Base-by-base conservation (phyloP, 352 stramenopile species). In the Pythium dissotocum region DNA sequence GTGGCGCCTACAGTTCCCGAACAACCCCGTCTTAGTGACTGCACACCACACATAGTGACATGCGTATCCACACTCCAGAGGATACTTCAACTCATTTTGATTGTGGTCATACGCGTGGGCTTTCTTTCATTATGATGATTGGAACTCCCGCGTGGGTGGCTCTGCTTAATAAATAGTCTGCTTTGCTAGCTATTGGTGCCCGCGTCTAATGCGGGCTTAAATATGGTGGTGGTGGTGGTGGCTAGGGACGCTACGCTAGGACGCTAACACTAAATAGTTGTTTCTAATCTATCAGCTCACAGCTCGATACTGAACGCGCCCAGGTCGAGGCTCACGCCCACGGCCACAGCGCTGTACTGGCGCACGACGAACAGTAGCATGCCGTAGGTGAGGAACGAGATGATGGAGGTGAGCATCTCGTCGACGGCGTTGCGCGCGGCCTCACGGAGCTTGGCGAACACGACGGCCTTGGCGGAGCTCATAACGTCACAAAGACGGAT, bases 341-440 rank as follows among this genome's bases (percentile, higher is more conserved):
- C 67, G 28, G 67, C 63, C 30, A 82, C 61, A 38, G 76, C 71
- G 51, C 72, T 77, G 63, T 82, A 79, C 63, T 77, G 70, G 24
- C 76, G 76, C 16, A 82, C 32, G 33, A 79, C 21, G 35, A 73
- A 74, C 1, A 82, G 65, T 56, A 82, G 48, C 54, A 65, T 58
- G 12, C 70, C 73, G 76, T 82, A 82, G 46, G 73, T 76, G 54
- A 79, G 28, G 56, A 79, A 79, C 55, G 71, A 80, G 63, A 82
- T 64, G 14, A 76, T 69, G 7, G 72, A 79, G 4, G 65, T 69
- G 14, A 82, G 67, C 40, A 78, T 53, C 54, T 82, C 72, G 58
- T 78, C 76, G 0, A 78, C 57, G 12, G 73, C 76, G 59, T 79
- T 78, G 40, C 64, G 65, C 18, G 54, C 66, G 21, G 66, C 73